phyloP scores from a whole-genome alignment of 441 rosid genomes.

The Gossypium gossypioides region DNA sequence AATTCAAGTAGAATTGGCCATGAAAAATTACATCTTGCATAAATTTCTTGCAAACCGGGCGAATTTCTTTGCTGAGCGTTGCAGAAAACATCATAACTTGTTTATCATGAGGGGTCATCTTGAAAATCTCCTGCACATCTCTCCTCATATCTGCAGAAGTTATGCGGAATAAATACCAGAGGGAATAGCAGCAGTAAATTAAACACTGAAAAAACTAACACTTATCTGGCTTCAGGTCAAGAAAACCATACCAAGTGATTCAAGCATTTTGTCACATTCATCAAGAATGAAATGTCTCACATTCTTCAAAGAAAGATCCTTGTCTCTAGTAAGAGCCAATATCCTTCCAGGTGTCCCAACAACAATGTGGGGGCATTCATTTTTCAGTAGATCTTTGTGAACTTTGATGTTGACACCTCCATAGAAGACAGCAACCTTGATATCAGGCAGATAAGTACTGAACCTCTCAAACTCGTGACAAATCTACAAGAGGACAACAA shows the following conservation, averaged over 20 bases:
- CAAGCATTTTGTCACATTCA: constrained; percentile 99
- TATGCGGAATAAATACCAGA: neutral
- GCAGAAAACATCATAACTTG: constrained; percentile 99
- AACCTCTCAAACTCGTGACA: constrained; percentile 95
- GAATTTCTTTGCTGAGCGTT: constrained; percentile 98
- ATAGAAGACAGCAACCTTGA: constrained; percentile 84
- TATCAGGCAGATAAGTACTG: constrained; percentile 82
- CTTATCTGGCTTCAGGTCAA: neutral
- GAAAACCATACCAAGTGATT: constrained; percentile 66
- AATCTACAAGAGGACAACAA: constrained; percentile 38
- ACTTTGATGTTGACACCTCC: constrained; percentile 86
- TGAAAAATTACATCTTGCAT: constrained; percentile 98
- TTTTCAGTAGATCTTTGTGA: constrained; percentile 85
- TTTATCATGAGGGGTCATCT: constrained; percentile 96
- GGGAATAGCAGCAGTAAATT: neutral
- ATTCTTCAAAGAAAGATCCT: constrained; percentile 88
- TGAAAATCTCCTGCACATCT: constrained; percentile 95
- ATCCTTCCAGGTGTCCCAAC: constrained; percentile 97
- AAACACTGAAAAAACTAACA: neutral
- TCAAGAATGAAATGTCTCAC: constrained; percentile 98
- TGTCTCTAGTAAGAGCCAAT: constrained; percentile 80
- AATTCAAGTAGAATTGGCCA: constrained; percentile 54
- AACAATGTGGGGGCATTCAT: constrained; percentile 97
- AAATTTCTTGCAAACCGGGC: constrained; percentile 97
- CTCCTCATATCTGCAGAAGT: constrained; percentile 73